A percentile compares a stretch with the other conserved stretches of the same genome.
phyloP scores from a whole-genome alignment of 305 asterid genomes.

The Lippia alba region DNA sequence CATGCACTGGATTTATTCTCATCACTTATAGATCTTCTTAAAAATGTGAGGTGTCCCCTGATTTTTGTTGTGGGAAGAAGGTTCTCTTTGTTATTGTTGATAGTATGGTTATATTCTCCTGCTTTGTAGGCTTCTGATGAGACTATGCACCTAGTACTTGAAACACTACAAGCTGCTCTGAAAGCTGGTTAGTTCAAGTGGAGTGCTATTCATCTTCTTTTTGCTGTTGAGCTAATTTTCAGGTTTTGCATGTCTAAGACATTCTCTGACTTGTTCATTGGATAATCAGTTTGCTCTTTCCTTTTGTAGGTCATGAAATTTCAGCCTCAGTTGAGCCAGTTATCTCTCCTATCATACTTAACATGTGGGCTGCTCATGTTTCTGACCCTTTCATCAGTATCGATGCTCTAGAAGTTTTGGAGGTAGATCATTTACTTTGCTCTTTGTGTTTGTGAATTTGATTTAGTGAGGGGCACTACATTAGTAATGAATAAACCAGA shows the following conservation, averaged over 20 bases:
- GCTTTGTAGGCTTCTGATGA: slow-evolving; percentile 91
- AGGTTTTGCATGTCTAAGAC: slow-evolving; percentile 26
- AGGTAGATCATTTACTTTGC: slow-evolving; percentile 52
- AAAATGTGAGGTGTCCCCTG: slow-evolving; percentile 60
- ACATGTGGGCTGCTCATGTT: slow-evolving; percentile 92
- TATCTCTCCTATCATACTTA: slow-evolving; percentile 88
- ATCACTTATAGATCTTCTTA: slow-evolving; percentile 86
- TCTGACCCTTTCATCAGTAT: slow-evolving; percentile 94
- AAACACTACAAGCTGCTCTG: slow-evolving; percentile 87
- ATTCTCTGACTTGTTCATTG: slow-evolving; percentile 26
- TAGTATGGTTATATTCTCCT: slow-evolving; percentile 36
- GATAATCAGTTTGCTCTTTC: slow-evolving; percentile 24
- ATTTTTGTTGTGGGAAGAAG: slow-evolving; percentile 12
- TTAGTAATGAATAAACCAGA: not conserved
- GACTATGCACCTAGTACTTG: slow-evolving; percentile 96
- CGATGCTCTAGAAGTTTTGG: slow-evolving; percentile 95
- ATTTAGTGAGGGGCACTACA: slow-evolving; percentile 14
- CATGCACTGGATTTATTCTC: slow-evolving; percentile 71
- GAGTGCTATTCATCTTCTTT: slow-evolving; percentile 13
- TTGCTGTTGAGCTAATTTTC: slow-evolving; percentile 29
- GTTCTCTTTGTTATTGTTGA: slow-evolving; percentile 29
- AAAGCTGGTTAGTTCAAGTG: slow-evolving; percentile 73
- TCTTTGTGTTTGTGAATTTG: slow-evolving; percentile 18
- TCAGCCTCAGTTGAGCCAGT: slow-evolving; percentile 72
- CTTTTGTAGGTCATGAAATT: slow-evolving; percentile 66